Conservation (phyloP, 768 basidiomycete species). For the Tremella mesenterica region DNA sequence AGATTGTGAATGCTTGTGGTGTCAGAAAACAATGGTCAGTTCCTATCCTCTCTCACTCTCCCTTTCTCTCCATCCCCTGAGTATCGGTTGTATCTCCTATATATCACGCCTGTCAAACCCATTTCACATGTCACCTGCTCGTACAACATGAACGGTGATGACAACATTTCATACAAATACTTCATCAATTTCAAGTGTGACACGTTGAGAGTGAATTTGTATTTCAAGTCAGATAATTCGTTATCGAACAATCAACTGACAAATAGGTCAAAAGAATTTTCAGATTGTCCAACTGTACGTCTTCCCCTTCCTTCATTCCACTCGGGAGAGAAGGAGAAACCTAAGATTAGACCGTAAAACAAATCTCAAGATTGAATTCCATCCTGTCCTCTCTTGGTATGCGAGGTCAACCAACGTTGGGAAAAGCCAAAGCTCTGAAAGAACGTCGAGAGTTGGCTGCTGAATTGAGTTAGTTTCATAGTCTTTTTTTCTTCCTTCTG, state of each 20-base stretch:
- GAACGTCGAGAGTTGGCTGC: constrained; percentile 65
- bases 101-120: not conserved
- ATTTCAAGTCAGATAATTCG: no score
- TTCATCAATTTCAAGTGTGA: no score
- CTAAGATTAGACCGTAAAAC: constrained; percentile 22
- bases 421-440: constrained; percentile 69
- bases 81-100: not conserved
- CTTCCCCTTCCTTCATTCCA: not conserved
- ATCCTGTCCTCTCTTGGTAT: constrained; percentile 54
- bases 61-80: not conserved
- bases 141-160: not conserved
- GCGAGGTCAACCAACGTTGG: constrained; percentile 65
- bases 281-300: constrained; percentile 25
- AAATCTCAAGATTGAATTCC: constrained; percentile 18
- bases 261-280: constrained; percentile 35
- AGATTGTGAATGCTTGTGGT: constrained; percentile 37
- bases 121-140: not conserved
- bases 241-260: not conserved
- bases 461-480: constrained; percentile 64
- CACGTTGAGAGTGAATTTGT: no score
- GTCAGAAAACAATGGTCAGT: constrained; percentile 38
- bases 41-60: not conserved
- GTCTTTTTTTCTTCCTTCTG: not conserved
- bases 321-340: not conserved
- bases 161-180: no score